phyloP scores from a whole-genome alignment of 805 yeast species.

The Komagataella mondaviorum region DNA sequence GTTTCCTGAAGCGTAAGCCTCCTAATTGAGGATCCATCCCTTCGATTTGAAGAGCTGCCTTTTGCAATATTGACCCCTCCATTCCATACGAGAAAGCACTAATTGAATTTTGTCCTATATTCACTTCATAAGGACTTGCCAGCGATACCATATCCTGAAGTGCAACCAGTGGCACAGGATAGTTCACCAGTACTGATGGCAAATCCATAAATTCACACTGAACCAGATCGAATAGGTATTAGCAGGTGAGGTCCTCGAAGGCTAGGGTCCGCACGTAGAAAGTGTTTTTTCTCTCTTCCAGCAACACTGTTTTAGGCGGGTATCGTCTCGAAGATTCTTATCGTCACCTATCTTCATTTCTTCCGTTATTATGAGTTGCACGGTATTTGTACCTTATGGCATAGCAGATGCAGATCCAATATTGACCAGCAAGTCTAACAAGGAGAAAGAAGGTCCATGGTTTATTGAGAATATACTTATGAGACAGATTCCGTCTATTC shows the following conservation, averaged over 20 bases:
- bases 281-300: background rate
- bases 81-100: background rate
- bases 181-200: background rate
- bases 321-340: background rate
- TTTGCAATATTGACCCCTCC: background rate
- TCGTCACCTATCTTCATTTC: background rate
- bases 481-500: constrained; percentile 32
- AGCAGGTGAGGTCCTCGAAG: background rate
- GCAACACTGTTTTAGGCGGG: background rate
- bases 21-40: constrained; percentile 9
- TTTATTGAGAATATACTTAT: constrained; percentile 29
- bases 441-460: constrained; percentile 26
- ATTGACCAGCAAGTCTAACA: constrained; percentile 2
- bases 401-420: background rate
- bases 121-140: background rate
- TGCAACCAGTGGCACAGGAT: background rate
- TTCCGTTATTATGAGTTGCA: background rate
- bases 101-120: background rate
- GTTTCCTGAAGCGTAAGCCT: constrained; percentile 19
- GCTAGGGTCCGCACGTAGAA: background rate
- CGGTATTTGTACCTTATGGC: background rate
- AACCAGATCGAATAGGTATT: background rate
- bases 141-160: background rate
- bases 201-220: background rate
- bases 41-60: constrained; percentile 7